Percentiles rank a stretch among this genome's conserved stretches.
These are phyloP conservation scores for Cryphonectria radicalis DNA, from an alignment of 2,329 filamentous ascomycete genomes.

Conservation along the genomic window DNA sequence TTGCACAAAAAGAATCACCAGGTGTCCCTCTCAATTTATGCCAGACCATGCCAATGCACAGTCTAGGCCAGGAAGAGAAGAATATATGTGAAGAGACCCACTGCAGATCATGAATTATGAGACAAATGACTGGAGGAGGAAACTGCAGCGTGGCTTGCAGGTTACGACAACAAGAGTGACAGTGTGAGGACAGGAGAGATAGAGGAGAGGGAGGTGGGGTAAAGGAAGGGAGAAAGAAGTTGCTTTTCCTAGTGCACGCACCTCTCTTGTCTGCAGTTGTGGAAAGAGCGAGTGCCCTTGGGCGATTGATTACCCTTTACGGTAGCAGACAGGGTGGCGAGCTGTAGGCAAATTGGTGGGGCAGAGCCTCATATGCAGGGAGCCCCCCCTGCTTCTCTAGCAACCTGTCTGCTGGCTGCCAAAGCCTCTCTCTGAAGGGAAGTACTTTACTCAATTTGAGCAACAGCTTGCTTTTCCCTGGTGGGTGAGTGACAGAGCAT, in stretches of 20 bases:
- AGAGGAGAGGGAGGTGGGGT: too few relatives aligned
- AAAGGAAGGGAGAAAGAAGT: too few relatives aligned
- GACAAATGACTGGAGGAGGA: not conserved
- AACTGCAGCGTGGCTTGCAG: not conserved
- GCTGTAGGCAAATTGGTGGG: not conserved
- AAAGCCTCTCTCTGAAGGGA: not conserved
- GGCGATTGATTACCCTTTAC: slow-evolving; percentile 8
- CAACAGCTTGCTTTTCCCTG: not conserved
- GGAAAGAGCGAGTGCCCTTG: too few relatives aligned
- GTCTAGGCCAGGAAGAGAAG: not conserved
- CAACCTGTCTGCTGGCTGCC: not conserved
- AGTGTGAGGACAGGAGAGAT: too few relatives aligned
- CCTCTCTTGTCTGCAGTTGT: too few relatives aligned
- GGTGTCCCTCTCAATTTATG: not conserved
- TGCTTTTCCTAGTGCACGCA: too few relatives aligned
- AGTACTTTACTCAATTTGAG: too few relatives aligned
- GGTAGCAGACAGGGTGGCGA: slow-evolving; percentile 1
- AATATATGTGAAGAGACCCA: not conserved
- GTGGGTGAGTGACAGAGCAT: not conserved
- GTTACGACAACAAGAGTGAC: too few relatives aligned
- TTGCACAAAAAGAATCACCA: not conserved
- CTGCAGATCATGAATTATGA: not conserved
- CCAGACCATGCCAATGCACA: too few relatives aligned
- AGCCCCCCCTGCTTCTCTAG: not conserved
- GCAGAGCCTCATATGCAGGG: slow-evolving; percentile 8